Conservation (phyloP, 78 protist genomes). For the Guillardia theta region DNA sequence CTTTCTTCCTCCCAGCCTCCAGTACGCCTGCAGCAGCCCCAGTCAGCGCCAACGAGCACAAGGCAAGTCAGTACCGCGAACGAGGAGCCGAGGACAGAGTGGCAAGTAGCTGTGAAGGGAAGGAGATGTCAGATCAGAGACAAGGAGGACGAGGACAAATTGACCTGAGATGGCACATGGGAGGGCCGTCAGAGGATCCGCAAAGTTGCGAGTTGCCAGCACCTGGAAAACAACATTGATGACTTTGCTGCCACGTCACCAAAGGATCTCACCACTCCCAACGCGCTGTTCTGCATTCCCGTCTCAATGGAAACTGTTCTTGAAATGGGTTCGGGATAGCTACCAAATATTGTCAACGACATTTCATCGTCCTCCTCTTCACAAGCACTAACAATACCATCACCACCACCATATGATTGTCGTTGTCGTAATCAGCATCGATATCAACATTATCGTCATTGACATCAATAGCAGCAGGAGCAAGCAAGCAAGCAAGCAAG, state of each 20-base stretch:
- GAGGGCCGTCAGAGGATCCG: slow-evolving; percentile 1
- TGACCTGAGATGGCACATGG: slow-evolving; percentile 18
- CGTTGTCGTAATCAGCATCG: too few relatives aligned
- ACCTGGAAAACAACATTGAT: neutral
- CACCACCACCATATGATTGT: too few relatives aligned
- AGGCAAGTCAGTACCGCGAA: neutral
- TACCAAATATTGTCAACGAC: too few relatives aligned
- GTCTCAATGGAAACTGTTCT: neutral
- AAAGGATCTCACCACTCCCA: neutral
- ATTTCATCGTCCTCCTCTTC: too few relatives aligned
- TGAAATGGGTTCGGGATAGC: too few relatives aligned
- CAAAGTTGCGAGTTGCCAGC: neutral
- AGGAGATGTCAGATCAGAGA: too few relatives aligned
- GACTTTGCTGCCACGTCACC: neutral
- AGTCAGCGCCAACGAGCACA: neutral
- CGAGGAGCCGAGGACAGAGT: slow-evolving; percentile 10
- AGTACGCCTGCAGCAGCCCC: too few relatives aligned
- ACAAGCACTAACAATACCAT: too few relatives aligned
- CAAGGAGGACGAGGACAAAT: too few relatives aligned
- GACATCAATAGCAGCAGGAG: neutral
- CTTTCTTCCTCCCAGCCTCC: too few relatives aligned
- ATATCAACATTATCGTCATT: neutral
- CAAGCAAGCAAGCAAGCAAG: neutral
- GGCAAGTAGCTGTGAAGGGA: slow-evolving; percentile 2
- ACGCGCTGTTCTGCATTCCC: neutral